A percentile compares a stretch with the other conserved stretches of the same genome.
These are phyloP conservation scores for Entomortierella chlamydospora DNA, from an alignment of 192 early-diverging fungal genomes.

Conservation along the genomic window DNA sequence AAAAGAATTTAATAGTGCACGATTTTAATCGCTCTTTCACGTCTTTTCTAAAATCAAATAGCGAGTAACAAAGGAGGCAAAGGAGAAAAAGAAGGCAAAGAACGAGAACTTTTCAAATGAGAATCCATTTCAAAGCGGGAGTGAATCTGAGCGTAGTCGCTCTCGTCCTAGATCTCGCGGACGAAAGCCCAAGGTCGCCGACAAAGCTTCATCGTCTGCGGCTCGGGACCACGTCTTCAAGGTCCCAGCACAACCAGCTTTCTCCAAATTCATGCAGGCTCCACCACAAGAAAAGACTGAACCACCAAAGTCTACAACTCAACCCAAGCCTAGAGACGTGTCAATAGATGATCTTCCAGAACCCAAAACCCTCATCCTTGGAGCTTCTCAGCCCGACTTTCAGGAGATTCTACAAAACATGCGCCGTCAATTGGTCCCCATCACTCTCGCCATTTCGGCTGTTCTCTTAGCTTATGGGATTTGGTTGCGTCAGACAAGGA, in stretches of 20 bases:
- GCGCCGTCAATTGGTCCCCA: slow-evolving; percentile 5
- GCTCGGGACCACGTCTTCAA: slow-evolving; percentile 40
- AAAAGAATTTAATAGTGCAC: too few species aligned
- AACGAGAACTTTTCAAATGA: slow-evolving; percentile 49
- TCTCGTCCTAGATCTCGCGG: slow-evolving; percentile 39
- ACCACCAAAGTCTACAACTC: slow-evolving; percentile 12
- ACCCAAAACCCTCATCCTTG: slow-evolving; percentile 16
- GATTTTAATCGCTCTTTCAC: neutral
- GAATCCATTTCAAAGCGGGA: slow-evolving; percentile 58
- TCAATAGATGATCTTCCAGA: slow-evolving; percentile 4
- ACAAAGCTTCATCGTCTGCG: neutral
- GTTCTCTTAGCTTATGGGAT: slow-evolving; percentile 37
- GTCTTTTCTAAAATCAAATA: neutral
- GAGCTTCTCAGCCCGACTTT: neutral
- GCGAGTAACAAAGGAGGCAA: neutral
- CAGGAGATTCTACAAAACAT: slow-evolving; percentile 6
- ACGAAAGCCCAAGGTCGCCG: slow-evolving; percentile 11
- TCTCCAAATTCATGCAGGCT: slow-evolving; percentile 39
- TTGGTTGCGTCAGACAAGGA: slow-evolving; percentile 51
- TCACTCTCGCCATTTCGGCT: slow-evolving; percentile 2
- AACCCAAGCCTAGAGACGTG: slow-evolving; percentile 1
- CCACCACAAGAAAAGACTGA: slow-evolving; percentile 2
- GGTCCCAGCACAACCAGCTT: slow-evolving; percentile 34
- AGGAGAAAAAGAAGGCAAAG: slow-evolving; percentile 21
- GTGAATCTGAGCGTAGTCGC: slow-evolving; percentile 36